Percentiles rank a stretch among this genome's conserved stretches.
These are phyloP conservation scores for Mortierella sp. DNA, from an alignment of 371 early-diverging fungal species.

Conservation along the genomic window DNA sequence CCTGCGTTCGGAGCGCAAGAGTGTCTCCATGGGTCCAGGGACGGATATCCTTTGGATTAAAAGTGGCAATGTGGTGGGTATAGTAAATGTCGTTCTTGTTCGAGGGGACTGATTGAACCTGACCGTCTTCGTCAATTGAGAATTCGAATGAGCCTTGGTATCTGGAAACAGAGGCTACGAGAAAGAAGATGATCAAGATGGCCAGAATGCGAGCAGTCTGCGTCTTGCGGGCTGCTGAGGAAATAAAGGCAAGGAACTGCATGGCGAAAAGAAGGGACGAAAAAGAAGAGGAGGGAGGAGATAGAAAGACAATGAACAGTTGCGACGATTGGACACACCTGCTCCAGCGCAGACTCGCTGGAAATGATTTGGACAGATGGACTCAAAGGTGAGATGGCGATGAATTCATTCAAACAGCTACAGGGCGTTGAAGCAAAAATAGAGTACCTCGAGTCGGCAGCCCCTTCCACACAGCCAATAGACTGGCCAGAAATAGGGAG, in stretches of 20 bases:
- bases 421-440: neutral
- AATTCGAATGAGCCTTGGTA: slow-evolving; percentile 43
- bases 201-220: slow-evolving; percentile 29
- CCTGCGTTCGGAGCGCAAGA: slow-evolving; percentile 19
- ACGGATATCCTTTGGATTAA: slow-evolving; percentile 26
- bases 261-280: too few relatives aligned
- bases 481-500: too few relatives aligned
- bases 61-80: slow-evolving; percentile 48
- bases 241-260: neutral
- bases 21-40: slow-evolving; percentile 41
- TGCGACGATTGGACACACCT: too few relatives aligned
- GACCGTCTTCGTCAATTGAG: slow-evolving; percentile 47
- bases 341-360: too few relatives aligned
- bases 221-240: slow-evolving; percentile 17
- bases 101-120: slow-evolving; percentile 20
- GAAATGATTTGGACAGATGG: too few relatives aligned
- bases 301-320: too few relatives aligned
- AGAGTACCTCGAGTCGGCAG: neutral
- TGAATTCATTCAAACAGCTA: too few relatives aligned
- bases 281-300: too few relatives aligned
- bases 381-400: too few relatives aligned
- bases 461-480: neutral
- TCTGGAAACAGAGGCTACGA: slow-evolving; percentile 42
- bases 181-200: slow-evolving; percentile 29
- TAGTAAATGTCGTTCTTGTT: slow-evolving; percentile 23